Conservation (phyloP, 2,329 filamentous ascomycete species). For the Claviceps quebecensis region DNA sequence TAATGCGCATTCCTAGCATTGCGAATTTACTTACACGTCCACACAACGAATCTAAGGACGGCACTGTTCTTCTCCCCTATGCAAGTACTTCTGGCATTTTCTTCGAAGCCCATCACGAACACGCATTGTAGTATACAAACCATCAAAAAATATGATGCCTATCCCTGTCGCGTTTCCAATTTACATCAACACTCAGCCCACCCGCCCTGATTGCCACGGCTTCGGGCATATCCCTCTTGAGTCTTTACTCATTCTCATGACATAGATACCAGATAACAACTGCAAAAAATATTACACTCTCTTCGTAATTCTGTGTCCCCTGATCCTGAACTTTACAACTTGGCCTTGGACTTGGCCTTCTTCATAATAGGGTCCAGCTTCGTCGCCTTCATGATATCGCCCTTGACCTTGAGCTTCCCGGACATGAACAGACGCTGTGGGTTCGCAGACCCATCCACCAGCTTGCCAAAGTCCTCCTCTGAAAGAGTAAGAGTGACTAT, state of each 20-base stretch:
- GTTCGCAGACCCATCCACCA: slow-evolving; percentile 79
- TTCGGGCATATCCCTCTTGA: too few relatives aligned
- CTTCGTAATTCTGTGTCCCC: neutral
- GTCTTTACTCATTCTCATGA: neutral
- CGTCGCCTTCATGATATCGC: slow-evolving; percentile 96
- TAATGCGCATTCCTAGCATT: too few relatives aligned
- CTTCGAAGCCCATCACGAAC: too few relatives aligned
- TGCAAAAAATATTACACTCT: neutral
- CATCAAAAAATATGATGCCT: too few relatives aligned
- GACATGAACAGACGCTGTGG: slow-evolving; percentile 93
- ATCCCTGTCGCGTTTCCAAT: too few relatives aligned
- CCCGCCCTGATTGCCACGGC: too few relatives aligned
- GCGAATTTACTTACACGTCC: too few relatives aligned
- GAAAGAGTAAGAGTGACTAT: slow-evolving; percentile 73
- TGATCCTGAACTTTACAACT: slow-evolving; percentile 45
- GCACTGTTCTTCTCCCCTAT: too few relatives aligned
- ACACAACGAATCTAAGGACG: too few relatives aligned
- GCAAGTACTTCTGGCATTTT: too few relatives aligned
- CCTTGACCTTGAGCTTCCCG: slow-evolving; percentile 97
- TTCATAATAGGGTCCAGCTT: slow-evolving; percentile 89
- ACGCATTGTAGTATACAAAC: too few relatives aligned
- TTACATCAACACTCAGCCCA: too few relatives aligned
- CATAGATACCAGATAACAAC: neutral
- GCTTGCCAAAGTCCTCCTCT: slow-evolving; percentile 73
- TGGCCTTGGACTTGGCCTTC: slow-evolving; percentile 73